A percentile compares a stretch with the other conserved stretches of the same genome.
These are phyloP conservation scores for Nicotiana otophora DNA, from an alignment of 257 asterid species.

Conservation along the genomic window DNA sequence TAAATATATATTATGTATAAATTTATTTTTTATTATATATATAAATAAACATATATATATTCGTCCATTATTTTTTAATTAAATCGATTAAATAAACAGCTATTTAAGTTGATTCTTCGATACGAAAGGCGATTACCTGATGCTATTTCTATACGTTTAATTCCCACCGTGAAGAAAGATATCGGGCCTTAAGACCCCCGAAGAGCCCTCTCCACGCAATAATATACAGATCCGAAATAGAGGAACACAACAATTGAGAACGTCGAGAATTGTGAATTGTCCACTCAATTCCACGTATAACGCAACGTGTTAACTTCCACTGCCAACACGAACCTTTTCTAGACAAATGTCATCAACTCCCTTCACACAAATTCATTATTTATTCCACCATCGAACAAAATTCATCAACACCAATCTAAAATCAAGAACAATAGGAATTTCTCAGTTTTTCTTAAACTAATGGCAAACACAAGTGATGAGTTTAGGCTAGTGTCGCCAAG, in stretches of 20 bases:
- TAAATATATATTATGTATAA: too few species aligned
- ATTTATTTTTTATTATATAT: too few species aligned
- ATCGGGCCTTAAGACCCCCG: neutral
- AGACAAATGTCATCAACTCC: slow-evolving; percentile 18
- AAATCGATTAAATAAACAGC: too few species aligned
- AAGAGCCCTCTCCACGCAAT: neutral
- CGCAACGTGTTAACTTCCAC: slow-evolving; percentile 12
- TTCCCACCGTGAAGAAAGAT: too few species aligned
- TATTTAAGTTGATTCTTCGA: too few species aligned
- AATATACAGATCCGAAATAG: neutral
- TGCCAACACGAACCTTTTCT: slow-evolving; percentile 23
- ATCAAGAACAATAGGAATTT: neutral
- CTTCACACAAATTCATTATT: neutral
- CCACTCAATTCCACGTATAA: slow-evolving; percentile 16
- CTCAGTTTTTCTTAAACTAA: neutral
- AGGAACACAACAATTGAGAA: neutral
- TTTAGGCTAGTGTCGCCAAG: slow-evolving; percentile 50
- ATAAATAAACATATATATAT: too few species aligned
- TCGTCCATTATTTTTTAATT: too few species aligned
- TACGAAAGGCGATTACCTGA: too few species aligned
- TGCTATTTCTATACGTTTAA: too few species aligned
- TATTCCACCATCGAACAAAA: neutral
- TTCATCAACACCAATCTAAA: neutral
- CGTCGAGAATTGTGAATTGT: neutral
- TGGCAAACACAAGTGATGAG: slow-evolving; percentile 58